phyloP scores from a whole-genome alignment of 1,284 basidiomycete genomes.

The Rhodotorula sp. region DNA sequence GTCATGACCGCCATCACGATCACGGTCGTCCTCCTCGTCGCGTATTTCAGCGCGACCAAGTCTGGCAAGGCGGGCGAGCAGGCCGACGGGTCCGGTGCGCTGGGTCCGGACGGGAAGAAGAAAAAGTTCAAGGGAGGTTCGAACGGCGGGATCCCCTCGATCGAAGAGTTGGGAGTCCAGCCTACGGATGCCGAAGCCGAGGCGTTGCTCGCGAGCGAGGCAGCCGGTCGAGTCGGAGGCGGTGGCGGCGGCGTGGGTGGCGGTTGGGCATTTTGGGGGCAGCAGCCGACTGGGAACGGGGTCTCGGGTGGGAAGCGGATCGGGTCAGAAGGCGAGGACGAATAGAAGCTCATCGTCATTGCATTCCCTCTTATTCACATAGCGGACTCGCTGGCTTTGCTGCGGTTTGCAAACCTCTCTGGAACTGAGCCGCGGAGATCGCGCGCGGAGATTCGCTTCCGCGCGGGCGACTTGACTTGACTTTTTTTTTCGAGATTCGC shows the following conservation, averaged over 20 bases:
- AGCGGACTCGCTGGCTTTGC: too few relatives aligned
- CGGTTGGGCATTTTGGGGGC: constrained; percentile 1
- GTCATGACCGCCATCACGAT: constrained; percentile 37
- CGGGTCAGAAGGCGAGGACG: too few relatives aligned
- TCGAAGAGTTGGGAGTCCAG: constrained; percentile 26
- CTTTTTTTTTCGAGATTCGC: neutral
- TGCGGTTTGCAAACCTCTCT: neutral
- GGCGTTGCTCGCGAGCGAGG: neutral
- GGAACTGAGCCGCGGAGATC: neutral
- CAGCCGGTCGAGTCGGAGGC: too few relatives aligned
- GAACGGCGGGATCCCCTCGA: constrained; percentile 5
- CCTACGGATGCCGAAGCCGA: neutral
- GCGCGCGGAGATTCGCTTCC: neutral
- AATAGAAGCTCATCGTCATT: too few relatives aligned
- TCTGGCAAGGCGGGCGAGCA: neutral
- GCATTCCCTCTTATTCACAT: too few relatives aligned
- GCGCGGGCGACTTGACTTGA: neutral
- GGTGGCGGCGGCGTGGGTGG: too few relatives aligned
- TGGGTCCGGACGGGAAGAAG: neutral
- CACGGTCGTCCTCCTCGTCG: constrained; percentile 31
- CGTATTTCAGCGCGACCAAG: constrained; percentile 14
- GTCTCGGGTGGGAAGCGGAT: too few relatives aligned
- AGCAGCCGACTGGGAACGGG: too few relatives aligned
- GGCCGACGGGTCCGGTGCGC: too few relatives aligned
- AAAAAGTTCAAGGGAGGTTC: neutral